Conservation (phyloP, 106 monocot species). For the Allium sativum region DNA sequence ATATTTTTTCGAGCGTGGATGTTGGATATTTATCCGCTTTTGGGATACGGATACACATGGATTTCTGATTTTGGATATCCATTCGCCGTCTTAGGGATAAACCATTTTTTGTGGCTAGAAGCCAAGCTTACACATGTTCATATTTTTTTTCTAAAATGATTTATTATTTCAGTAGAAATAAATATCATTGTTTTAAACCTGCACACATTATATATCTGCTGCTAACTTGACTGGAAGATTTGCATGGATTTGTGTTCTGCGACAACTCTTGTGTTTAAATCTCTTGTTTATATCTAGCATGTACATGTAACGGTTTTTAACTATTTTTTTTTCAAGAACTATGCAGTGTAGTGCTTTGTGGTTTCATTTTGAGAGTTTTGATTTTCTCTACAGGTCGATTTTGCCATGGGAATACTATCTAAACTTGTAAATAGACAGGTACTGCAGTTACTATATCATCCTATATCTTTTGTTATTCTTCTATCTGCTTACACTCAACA, state of each 20-base stretch:
- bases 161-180: neutral
- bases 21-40: too few species aligned
- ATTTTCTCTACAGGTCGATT: slow-evolving; percentile 62
- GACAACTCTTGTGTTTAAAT: neutral
- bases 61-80: too few species aligned
- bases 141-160: neutral
- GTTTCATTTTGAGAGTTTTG: neutral
- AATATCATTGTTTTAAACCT: neutral
- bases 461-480: neutral
- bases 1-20: too few species aligned
- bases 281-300: neutral
- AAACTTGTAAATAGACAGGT: slow-evolving; percentile 85
- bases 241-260: neutral
- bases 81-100: too few species aligned
- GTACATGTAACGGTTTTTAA: neutral
- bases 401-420: slow-evolving; percentile 83
- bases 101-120: too few species aligned
- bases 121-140: neutral
- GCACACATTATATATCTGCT: neutral
- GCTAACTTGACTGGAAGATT: neutral
- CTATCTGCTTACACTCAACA: neutral
- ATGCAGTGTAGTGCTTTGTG: neutral
- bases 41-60: too few species aligned
- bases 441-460: neutral
- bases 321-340: neutral